A percentile compares a stretch with the other conserved stretches of the same genome.
Evolutionary conservation across 495 filamentous ascomycete species (phyloP).

Genomic region (Glonium stellatum): DNA sequence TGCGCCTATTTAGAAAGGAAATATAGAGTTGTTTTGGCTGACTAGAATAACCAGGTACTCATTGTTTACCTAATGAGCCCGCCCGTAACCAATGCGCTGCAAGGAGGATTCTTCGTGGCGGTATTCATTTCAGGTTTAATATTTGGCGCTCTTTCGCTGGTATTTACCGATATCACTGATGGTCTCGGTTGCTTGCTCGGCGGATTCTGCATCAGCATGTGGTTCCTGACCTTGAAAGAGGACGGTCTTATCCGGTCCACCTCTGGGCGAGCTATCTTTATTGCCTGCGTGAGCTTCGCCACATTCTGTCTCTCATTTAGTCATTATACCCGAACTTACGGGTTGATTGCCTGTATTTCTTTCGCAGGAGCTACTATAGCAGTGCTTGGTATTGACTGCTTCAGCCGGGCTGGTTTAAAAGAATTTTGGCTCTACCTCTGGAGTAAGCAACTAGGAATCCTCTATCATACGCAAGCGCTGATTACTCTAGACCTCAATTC

Average conservation of each 20-base stretch:
- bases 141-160: constrained; percentile 65
- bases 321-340: constrained; percentile 68
- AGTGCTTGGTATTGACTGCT: constrained; percentile 85
- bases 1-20: constrained; percentile 26
- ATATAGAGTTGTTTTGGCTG: neutral
- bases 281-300: constrained; percentile 59
- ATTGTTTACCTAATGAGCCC: constrained; percentile 87
- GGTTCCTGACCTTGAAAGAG: constrained; percentile 66
- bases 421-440: constrained; percentile 97
- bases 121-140: constrained; percentile 66
- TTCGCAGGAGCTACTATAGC: constrained; percentile 75
- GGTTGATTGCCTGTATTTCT: constrained; percentile 64
- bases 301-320: constrained; percentile 72
- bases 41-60: constrained; percentile 46
- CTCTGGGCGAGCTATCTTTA: constrained; percentile 63
- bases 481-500: constrained; percentile 57
- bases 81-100: constrained; percentile 66
- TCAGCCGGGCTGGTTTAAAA: constrained; percentile 78
- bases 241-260: constrained; percentile 64
- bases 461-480: constrained; percentile 7
- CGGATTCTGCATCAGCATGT: constrained; percentile 86
- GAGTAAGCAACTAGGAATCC: constrained; percentile 45
- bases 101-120: constrained; percentile 86
- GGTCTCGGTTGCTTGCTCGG: constrained; percentile 80
- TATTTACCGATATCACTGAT: constrained; percentile 83